Base-by-base conservation (phyloP, 345 rosid genomes). In the Populus ilicifolia region DNA sequence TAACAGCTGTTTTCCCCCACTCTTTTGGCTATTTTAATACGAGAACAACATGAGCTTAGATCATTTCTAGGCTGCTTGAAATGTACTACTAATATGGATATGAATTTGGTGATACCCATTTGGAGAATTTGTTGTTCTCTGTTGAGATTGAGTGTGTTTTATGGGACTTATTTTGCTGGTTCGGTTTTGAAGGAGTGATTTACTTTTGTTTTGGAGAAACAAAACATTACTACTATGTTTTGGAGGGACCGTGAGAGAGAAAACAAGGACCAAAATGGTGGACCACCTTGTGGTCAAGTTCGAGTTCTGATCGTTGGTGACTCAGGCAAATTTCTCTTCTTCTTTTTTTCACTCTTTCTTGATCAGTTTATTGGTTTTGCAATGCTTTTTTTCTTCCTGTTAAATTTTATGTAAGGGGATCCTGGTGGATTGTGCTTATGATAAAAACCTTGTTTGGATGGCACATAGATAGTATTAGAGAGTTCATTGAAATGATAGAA, bases 241-340 rank as follows among this genome's bases (percentile, higher is more conserved):
- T 91, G 98, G 98, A 88, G 93, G 87, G 94, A 89, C 80, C 97
- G 95, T 59, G 97, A 91, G 82, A 91, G 92, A 88, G 99, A 94
- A 20, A 85, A 43, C 78, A 96, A 93, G 82, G 94, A 91, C 38
- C 92, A 80, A 56, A 89, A 88, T 67, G 90, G 91, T 30, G 91
- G 89, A n/a, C 91, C 92, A 12, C 92, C 91, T 50, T 91, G 92
- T 76, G 99, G 99, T 8, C 99, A 94, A 87, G 97, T 94, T 81
- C 90, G 99, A 80, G 99, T 94, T 74, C 92, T 96, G 68, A 92
- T 96, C 18, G 98, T 94, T 83, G 99, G 99, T 67, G 99, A 94
- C 69, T 94, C 99, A 80, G 99, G 99, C 92, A 83, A 59, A n/a
- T 59, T 6, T 39, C 59, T 50, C 30, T 78, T 72, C 23, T 9